Conservation (phyloP, 2,329 filamentous ascomycete species). For the Raffaelea albimanens region DNA sequence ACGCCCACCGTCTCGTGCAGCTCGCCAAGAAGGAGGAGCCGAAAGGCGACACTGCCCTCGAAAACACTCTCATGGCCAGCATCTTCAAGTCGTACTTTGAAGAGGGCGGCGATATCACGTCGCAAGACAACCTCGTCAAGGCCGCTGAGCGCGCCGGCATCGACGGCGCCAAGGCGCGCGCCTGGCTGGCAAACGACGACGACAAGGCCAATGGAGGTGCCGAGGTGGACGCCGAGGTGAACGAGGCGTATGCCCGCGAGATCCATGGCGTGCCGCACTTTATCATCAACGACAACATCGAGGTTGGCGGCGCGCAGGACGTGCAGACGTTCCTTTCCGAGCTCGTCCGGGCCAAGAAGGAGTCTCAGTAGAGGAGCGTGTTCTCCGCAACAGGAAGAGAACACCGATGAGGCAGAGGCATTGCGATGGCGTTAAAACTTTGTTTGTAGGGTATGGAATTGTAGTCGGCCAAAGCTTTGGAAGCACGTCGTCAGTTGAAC, state of each 20-base stretch:
- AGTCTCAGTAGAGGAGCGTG: conserved; percentile 1
- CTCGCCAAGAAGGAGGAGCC: conserved; percentile 43
- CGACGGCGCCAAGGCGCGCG: conserved; percentile 38
- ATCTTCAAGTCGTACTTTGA: conserved; percentile 61
- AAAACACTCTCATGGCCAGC: conserved; percentile 44
- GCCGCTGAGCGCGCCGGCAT: conserved; percentile 47
- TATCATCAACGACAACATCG: conserved; percentile 57
- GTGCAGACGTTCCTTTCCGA: conserved; percentile 54
- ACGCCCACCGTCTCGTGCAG: conserved; percentile 70
- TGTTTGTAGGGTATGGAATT: too few species aligned
- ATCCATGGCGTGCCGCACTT: conserved; percentile 67
- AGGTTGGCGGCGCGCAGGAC: conserved; percentile 65
- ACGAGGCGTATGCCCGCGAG: conserved; percentile 37
- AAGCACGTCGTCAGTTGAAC: too few species aligned
- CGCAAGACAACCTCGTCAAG: conserved; percentile 37
- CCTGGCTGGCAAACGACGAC: conserved; percentile 42
- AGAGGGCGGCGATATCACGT: conserved; percentile 53
- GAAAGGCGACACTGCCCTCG: not conserved
- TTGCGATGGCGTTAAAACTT: too few species aligned
- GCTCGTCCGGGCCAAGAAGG: conserved; percentile 43
- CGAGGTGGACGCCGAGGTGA: conserved; percentile 48
- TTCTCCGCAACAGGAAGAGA: too few species aligned
- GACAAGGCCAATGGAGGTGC: conserved; percentile 42
- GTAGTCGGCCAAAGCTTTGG: too few species aligned
- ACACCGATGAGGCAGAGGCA: too few species aligned